phyloP scores from a whole-genome alignment of 768 basidiomycete genomes.

The Lenzites betulinus region DNA sequence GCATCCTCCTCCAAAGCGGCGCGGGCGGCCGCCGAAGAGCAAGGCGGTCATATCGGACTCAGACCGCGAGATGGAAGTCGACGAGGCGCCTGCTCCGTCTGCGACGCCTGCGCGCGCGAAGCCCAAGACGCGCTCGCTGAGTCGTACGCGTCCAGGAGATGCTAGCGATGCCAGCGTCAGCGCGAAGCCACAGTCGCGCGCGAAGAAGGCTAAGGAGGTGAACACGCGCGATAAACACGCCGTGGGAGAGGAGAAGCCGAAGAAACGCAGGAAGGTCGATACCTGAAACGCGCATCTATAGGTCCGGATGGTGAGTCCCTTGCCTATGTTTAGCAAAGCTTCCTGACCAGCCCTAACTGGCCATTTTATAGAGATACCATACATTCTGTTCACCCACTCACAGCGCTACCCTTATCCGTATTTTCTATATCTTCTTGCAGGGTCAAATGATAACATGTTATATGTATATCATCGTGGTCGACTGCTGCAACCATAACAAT shows the following conservation, averaged over 20 bases:
- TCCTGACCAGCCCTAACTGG: background rate
- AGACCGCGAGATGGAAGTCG: conserved; percentile 23
- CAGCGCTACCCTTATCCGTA: conserved; percentile 5
- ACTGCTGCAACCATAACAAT: too few species aligned
- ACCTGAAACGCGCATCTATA: background rate
- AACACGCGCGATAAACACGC: conserved; percentile 15
- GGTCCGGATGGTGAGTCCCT: background rate
- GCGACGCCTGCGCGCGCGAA: conserved; percentile 5
- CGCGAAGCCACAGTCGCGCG: conserved; percentile 17
- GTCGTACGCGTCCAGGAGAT: conserved; percentile 20
- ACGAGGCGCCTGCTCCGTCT: background rate
- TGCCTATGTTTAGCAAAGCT: too few species aligned
- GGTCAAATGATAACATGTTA: background rate
- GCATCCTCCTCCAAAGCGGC: conserved; percentile 12
- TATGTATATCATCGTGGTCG: background rate
- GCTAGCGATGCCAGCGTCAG: conserved; percentile 8
- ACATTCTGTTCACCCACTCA: background rate
- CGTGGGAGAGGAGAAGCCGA: conserved; percentile 28
- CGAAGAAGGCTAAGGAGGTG: conserved; percentile 13
- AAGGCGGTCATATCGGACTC: conserved; percentile 25
- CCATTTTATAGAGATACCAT: too few species aligned
- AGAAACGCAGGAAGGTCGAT: conserved; percentile 30
- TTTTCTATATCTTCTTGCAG: background rate
- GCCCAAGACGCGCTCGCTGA: conserved; percentile 24
- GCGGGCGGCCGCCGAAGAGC: conserved; percentile 26